These are phyloP conservation scores for Dictyostelium brefeldianum DNA, from an alignment of 78 protist species.

Conservation along the genomic window DNA sequence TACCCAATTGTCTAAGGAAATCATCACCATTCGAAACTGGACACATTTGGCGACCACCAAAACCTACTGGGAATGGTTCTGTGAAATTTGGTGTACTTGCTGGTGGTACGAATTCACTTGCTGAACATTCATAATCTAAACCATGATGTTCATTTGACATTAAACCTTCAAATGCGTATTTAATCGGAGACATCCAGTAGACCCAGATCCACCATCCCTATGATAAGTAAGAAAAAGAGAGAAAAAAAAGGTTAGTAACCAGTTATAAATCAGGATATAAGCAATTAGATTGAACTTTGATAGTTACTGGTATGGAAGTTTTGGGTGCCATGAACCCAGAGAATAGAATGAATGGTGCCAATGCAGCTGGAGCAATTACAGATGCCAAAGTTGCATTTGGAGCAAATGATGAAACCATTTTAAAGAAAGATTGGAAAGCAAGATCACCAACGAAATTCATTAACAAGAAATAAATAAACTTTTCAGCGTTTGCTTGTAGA, in stretches of 20 bases:
- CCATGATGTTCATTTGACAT: slow-evolving; percentile 80
- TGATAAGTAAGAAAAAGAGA: too few relatives aligned
- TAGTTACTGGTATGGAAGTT: too few relatives aligned
- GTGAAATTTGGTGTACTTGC: not conserved
- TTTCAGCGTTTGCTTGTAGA: slow-evolving; percentile 64
- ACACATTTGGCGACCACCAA: slow-evolving; percentile 3
- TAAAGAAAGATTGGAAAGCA: slow-evolving; percentile 58
- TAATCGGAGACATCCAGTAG: slow-evolving; percentile 81
- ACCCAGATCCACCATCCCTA: slow-evolving; percentile 85
- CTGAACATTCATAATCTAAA: not conserved
- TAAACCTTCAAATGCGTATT: slow-evolving; percentile 80
- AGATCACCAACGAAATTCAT: slow-evolving; percentile 36
- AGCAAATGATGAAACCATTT: slow-evolving; percentile 66
- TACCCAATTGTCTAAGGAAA: slow-evolving; percentile 37
- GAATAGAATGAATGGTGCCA: slow-evolving; percentile 64
- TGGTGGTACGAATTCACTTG: slow-evolving; percentile 53
- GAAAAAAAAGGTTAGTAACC: too few relatives aligned
- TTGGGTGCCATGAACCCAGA: slow-evolving; percentile 79
- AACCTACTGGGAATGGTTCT: not conserved
- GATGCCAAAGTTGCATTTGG: slow-evolving; percentile 46
- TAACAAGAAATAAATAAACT: slow-evolving; percentile 60
- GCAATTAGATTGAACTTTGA: too few relatives aligned
- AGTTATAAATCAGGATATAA: too few relatives aligned
- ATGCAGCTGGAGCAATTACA: slow-evolving; percentile 68
- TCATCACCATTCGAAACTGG: slow-evolving; percentile 26